Evolutionary conservation across 225 moss, liverwort and hornwort genomes (phyloP).

Genomic region (Polytrichum commune): DNA sequence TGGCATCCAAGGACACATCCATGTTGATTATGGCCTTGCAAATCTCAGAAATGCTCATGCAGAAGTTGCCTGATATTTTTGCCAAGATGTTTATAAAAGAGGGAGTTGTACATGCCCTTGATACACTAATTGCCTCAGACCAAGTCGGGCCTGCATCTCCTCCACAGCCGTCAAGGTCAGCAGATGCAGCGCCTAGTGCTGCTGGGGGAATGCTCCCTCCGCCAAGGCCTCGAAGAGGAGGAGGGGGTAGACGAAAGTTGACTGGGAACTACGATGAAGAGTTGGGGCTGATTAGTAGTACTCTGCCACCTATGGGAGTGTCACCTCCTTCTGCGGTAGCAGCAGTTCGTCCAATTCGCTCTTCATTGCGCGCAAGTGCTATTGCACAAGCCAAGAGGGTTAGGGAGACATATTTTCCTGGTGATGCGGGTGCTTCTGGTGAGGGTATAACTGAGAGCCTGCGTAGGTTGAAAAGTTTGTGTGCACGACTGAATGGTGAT

Average conservation of each 20-base stretch:
- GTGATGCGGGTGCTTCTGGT: slow-evolving; percentile 48
- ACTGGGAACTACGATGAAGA: slow-evolving; percentile 30
- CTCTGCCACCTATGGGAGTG: slow-evolving; percentile 31
- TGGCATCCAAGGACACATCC: slow-evolving; percentile 61
- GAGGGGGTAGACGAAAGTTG: slow-evolving; percentile 38
- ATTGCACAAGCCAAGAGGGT: slow-evolving; percentile 47
- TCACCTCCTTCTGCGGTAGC: slow-evolving; percentile 48
- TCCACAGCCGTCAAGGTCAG: slow-evolving; percentile 29
- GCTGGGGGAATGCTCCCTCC: slow-evolving; percentile 30
- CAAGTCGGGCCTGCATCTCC: slow-evolving; percentile 30
- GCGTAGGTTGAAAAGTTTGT: slow-evolving; percentile 47
- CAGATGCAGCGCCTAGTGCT: slow-evolving; percentile 43
- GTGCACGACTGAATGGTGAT: slow-evolving; percentile 50
- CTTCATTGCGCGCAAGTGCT: slow-evolving; percentile 50
- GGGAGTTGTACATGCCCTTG: slow-evolving; percentile 71
- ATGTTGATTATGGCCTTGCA: slow-evolving; percentile 57
- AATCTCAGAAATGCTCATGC: slow-evolving; percentile 73
- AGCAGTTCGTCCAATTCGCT: slow-evolving; percentile 40
- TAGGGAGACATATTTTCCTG: slow-evolving; percentile 51
- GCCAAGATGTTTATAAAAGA: slow-evolving; percentile 66
- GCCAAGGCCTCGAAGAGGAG: slow-evolving; percentile 50
- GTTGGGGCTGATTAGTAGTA: slow-evolving; percentile 37
- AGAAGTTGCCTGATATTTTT: slow-evolving; percentile 61
- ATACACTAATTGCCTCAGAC: slow-evolving; percentile 60
- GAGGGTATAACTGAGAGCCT: slow-evolving; percentile 62